Base-by-base conservation (phyloP, 2,329 filamentous ascomycete species). In the Fusarium humuli region DNA sequence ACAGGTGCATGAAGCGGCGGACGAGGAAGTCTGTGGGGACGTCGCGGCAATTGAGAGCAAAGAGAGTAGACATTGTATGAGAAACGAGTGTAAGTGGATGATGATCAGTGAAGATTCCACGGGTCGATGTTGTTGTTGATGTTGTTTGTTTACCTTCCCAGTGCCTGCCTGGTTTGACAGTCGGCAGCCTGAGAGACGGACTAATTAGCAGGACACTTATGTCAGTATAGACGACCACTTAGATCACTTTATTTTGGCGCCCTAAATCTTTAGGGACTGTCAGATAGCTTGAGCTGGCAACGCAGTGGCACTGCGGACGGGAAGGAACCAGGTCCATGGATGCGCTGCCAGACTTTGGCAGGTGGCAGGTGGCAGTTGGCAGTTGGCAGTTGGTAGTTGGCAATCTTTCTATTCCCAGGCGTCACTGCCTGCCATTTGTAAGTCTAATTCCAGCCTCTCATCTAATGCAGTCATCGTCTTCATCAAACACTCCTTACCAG, bases 401-500 rank as follows among this genome's bases (percentile, higher is more conserved):
- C 34, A 64, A 48, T 41, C 20, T 37, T 44, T 57, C 23, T 61
- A 50, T 47, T 27, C 44, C 45, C 52, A 65, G n/a, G 14, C 25
- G 44, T 60, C 44, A 20, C 32, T 59, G 27, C 29, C 40, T 57
- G 47, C 57, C 29, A 42, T 30, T 46, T 20, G 6, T 14, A n/a
- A 29, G 14, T 46, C 22, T 25, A 55, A 20, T 14, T 12, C 5
- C 9, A 30, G 8, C 12, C 18, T 18, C 53, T 30, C n/a, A 48
- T 47, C 44, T 37, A 57, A 48, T n/a, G 5, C 10, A 37, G 30
- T 30, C 45, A 25, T 41, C 5, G 30, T 46, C 13, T 20, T 20
- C 32, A 34, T 52, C 23, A 57, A 22, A 13, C 13, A n/a, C 44
- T 46, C 27, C 13, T 40, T 6, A 9, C 20, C 20, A 14, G 7